Conservation (phyloP, 1,284 basidiomycete species). For the Ustilago sp. region DNA sequence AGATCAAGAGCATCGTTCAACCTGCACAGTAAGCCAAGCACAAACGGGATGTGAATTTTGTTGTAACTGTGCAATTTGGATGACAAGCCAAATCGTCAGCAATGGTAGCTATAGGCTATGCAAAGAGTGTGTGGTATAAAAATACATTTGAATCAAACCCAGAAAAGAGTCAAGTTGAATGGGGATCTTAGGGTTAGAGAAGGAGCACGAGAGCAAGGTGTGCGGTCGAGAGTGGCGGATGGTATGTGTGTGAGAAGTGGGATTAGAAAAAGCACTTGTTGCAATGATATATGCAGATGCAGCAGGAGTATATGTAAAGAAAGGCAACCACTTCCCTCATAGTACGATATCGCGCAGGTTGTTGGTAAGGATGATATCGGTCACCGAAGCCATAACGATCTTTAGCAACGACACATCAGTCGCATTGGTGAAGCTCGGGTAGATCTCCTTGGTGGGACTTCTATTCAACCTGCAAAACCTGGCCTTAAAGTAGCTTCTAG, state of each 20-base stretch:
- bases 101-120: not conserved
- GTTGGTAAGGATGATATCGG: slow-evolving; percentile 62
- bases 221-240: not conserved
- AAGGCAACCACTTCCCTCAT: not conserved
- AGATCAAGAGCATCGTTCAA: slow-evolving; percentile 73
- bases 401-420: slow-evolving; percentile 90
- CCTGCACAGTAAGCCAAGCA: not conserved
- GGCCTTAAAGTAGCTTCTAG: slow-evolving; percentile 88
- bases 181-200: not conserved
- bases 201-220: not conserved
- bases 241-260: not conserved
- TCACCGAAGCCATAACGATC: slow-evolving; percentile 81
- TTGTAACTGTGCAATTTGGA: not conserved
- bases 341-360: slow-evolving; percentile 49
- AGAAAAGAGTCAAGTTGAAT: not conserved
- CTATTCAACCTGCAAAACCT: slow-evolving; percentile 85
- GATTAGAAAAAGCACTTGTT: slow-evolving; percentile 7
- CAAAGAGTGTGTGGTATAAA: not conserved
- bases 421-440: slow-evolving; percentile 87
- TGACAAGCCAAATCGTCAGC: not conserved
- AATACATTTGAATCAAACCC: slow-evolving; percentile 5
- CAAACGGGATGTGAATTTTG: not conserved
- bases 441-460: slow-evolving; percentile 89
- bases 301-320: not conserved
- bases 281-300: not conserved